These are phyloP conservation scores for Trametes pubescens DNA, from an alignment of 1,284 basidiomycete genomes.

Conservation along the genomic window DNA sequence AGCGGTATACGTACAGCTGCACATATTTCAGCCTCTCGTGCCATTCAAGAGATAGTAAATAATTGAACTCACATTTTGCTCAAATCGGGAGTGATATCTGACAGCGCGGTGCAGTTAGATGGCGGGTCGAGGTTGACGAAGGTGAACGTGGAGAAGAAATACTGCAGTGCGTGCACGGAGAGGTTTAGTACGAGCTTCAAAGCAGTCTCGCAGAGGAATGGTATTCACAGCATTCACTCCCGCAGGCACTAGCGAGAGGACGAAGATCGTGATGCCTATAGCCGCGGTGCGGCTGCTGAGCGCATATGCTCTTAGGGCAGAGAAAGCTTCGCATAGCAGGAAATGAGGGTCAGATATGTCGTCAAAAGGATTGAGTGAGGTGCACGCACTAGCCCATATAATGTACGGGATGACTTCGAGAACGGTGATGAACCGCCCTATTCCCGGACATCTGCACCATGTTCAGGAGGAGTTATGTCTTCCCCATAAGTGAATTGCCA, in stretches of 20 bases:
- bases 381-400: slow-evolving; percentile 16
- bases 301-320: slow-evolving; percentile 12
- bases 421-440: slow-evolving; percentile 14
- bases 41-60: not conserved
- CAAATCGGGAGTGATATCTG: slow-evolving; percentile 14
- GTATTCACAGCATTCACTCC: slow-evolving; percentile 18
- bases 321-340: slow-evolving; percentile 4
- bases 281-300: slow-evolving; percentile 11
- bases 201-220: too few relatives aligned
- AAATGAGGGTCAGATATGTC: not conserved
- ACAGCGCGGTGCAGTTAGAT: slow-evolving; percentile 19
- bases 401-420: slow-evolving; percentile 17
- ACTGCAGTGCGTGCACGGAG: not conserved
- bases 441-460: slow-evolving; percentile 7
- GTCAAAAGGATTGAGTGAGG: not conserved
- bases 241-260: slow-evolving; percentile 12
- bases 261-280: slow-evolving; percentile 8
- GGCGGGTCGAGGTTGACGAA: slow-evolving; percentile 12
- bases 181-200: not conserved
- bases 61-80: slow-evolving; percentile 11
- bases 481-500: not conserved
- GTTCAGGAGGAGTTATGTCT: not conserved
- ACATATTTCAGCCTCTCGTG: not conserved
- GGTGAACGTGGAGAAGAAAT: slow-evolving; percentile 20
- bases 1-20: not conserved